Base-by-base conservation (phyloP, 169 alveolate species). In the Cryptosporidium ryanae region DNA sequence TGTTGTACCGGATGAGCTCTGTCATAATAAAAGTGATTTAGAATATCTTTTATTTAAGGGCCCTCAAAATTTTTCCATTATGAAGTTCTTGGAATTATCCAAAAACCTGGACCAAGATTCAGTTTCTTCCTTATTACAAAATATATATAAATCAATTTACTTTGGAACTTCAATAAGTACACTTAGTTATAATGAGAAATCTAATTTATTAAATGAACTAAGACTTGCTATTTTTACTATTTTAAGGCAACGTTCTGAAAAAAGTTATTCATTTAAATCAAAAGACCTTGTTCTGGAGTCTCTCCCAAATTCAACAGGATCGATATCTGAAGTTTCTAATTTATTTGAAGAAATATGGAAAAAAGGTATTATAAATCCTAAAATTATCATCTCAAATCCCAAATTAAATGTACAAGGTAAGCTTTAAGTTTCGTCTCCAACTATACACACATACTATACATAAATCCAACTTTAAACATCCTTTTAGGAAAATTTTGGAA, bases 401-500 rank as follows among this genome's bases (percentile, higher is more conserved):
- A 59, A 25, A 32, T 29, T 29, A 32, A 59, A 59, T 2, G 21
- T 76, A 18, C 71, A 55, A 76, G 87, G 87, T 76, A 61, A 59
- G 87, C 55, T 38, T 38, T 38, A 10, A 38, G 46, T 0, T 38
- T 10, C 0, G 3, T 10, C 8, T 38, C 8, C 46, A 38, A 6
- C 3, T 38, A 38, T 38, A 38, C 46, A 38, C 8, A 34, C 6
- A 34, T 34, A 34, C 1, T 21, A 61, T 21, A 25, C 7, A 21
- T 21, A 25, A n/a, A 32, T 21, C 25, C 31, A 21, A n/a, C 12
- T 8, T 21, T 18, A 59, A n/a, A 34, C 1, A 23, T n/a, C 34
- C 48, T 55, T 59, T 12, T 29, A 76, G 87, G 87, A n/a, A 76
- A 76, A 76, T 76, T 76, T 43, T 76, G 76, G 68, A 76, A 76